phyloP scores from a whole-genome alignment of 164 flowering plant species.

The Brasenia schreberi region DNA sequence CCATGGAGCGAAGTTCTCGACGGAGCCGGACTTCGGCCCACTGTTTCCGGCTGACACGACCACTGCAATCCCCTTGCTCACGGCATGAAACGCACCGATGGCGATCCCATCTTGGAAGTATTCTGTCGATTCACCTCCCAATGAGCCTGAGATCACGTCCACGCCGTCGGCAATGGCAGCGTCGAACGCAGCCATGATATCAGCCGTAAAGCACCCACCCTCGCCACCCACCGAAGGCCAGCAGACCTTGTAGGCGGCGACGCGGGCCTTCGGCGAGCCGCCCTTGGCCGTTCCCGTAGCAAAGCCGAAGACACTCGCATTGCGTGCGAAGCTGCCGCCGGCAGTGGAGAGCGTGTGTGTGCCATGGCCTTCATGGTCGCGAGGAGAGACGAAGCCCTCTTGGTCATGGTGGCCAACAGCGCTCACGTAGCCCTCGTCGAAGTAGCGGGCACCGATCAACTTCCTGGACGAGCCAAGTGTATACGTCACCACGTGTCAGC shows the following conservation, averaged over 20 bases:
- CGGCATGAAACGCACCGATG: conserved; percentile 5
- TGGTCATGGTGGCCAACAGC: neutral
- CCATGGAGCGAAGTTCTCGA: conserved; percentile 5
- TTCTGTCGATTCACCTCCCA: neutral
- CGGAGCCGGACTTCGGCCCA: conserved; percentile 1
- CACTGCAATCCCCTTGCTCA: neutral
- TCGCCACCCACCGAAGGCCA: conserved; percentile 16
- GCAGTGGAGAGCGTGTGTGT: conserved; percentile 15
- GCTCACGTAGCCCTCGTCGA: conserved; percentile 4
- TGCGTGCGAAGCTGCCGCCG: conserved; percentile 7
- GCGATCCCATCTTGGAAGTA: neutral
- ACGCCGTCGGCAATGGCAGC: conserved; percentile 6
- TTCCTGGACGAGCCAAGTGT: no score
- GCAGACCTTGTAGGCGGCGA: conserved; percentile 9
- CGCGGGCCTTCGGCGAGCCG: conserved; percentile 11
- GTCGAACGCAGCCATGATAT: conserved; percentile 5
- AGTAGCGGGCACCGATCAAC: conserved; percentile 13
- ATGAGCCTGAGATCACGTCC: conserved; percentile 4
- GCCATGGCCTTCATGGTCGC: conserved; percentile 15
- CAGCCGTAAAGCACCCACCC: neutral
- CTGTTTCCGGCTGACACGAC: conserved; percentile 4
- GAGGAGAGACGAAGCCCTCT: neutral
- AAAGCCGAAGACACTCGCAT: conserved; percentile 3
- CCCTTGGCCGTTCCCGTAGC: conserved; percentile 9
- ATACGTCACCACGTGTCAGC: no score